Percentiles rank a stretch among this genome's conserved stretches.
phyloP scores from a whole-genome alignment of 345 rosid genomes.

The Lenwebbia sp. region DNA sequence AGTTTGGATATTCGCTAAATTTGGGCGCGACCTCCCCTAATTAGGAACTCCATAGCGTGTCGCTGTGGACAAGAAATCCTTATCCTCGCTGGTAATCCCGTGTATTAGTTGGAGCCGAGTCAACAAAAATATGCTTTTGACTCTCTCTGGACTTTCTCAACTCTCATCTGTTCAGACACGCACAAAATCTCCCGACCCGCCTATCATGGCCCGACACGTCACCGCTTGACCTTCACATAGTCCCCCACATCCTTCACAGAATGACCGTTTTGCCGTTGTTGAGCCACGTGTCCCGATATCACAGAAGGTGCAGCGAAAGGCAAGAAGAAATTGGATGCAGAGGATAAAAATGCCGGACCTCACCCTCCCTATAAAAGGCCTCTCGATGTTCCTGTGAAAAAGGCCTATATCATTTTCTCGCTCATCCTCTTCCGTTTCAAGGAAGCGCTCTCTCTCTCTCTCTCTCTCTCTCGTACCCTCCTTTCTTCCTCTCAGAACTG shows the following conservation, averaged over 20 bases:
- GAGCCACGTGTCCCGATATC: background rate
- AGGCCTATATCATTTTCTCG: too few relatives aligned
- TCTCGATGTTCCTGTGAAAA: rapidly evolving
- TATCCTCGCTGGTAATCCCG: background rate
- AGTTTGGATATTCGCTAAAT: background rate
- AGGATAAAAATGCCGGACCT: background rate
- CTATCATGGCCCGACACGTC: background rate
- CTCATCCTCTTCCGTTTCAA: background rate
- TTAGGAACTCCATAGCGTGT: background rate
- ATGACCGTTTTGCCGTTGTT: background rate
- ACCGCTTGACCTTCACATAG: background rate
- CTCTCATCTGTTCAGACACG: background rate
- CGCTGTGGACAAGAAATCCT: background rate
- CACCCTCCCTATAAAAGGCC: constrained; percentile 8
- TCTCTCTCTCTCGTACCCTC: background rate
- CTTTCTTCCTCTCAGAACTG: constrained; percentile 36
- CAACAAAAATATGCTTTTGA: background rate
- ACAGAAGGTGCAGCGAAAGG: background rate
- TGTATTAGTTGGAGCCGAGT: background rate
- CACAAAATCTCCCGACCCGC: background rate
- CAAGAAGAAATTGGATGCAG: background rate
- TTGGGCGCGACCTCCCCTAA: background rate
- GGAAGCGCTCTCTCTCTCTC: background rate
- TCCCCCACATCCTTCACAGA: background rate
- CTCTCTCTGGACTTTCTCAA: background rate